Conservation (phyloP, 208 protist species). For the Borovskyia barvae region DNA sequence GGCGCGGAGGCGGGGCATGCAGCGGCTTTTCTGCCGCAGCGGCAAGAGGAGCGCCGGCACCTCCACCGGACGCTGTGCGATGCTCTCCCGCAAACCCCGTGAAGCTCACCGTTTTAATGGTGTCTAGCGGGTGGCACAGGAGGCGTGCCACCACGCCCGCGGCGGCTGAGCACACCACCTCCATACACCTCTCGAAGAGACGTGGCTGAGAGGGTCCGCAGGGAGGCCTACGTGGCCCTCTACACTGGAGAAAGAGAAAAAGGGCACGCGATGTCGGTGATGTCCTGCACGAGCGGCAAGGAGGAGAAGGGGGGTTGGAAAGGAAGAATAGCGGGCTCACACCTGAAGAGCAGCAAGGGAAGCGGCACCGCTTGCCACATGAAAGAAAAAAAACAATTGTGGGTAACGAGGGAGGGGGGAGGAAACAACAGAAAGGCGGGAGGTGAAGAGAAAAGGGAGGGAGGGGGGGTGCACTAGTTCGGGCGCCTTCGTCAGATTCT, state of each 20-base stretch:
- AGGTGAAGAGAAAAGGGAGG: too few species aligned
- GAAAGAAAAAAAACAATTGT: constrained; percentile 3
- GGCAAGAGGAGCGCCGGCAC: not conserved
- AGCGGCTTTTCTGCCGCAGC: not conserved
- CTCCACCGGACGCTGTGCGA: not conserved
- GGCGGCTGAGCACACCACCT: constrained; percentile 53
- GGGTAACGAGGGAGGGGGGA: too few species aligned
- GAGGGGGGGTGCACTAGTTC: too few species aligned
- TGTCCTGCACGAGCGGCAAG: not conserved
- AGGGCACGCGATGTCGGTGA: not conserved
- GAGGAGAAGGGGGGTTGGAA: too few species aligned
- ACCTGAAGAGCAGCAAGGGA: too few species aligned
- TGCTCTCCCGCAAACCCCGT: constrained; percentile 57
- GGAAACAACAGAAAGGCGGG: too few species aligned
- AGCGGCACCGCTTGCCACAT: too few species aligned
- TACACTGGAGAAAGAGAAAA: too few species aligned
- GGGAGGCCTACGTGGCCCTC: not conserved
- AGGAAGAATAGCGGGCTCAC: too few species aligned
- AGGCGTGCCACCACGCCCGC: constrained; percentile 60
- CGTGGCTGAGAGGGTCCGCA: not conserved
- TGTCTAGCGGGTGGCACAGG: constrained; percentile 82
- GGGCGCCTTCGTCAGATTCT: too few species aligned
- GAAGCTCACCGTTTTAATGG: constrained; percentile 78
- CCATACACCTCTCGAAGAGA: constrained; percentile 23
- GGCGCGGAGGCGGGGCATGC: not conserved